A percentile compares a stretch with the other conserved stretches of the same genome.
phyloP scores from a whole-genome alignment of 208 protist genomes.

The Sergeia podlipaevii region DNA sequence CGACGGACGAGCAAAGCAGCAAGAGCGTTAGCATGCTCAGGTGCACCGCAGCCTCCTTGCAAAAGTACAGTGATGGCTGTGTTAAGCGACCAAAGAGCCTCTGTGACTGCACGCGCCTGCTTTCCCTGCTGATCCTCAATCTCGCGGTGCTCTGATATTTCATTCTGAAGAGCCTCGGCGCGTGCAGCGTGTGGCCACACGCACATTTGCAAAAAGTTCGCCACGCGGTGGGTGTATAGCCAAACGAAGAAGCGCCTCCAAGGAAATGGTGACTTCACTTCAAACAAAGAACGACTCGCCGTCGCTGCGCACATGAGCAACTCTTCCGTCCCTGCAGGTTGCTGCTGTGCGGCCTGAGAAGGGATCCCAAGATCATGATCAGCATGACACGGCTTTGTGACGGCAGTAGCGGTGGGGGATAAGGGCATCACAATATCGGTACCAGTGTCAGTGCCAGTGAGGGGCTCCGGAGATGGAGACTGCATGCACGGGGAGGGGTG shows the following conservation, averaged over 20 bases:
- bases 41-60: slow-evolving; percentile 22
- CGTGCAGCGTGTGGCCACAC: no score
- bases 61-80: slow-evolving; percentile 21
- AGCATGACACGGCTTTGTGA: background rate
- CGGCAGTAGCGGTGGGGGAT: no score
- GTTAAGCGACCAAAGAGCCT: slow-evolving; percentile 15
- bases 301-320: slow-evolving; percentile 1
- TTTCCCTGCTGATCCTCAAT: no score
- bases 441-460: no score
- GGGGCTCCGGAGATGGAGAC: no score
- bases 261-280: background rate
- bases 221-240: slow-evolving; percentile 24
- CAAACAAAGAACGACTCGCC: background rate
- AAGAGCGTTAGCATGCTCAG: slow-evolving; percentile 15
- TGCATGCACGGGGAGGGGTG: no score
- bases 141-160: no score
- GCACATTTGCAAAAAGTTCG: slow-evolving; percentile 8
- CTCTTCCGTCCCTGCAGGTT: no score
- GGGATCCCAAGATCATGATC: background rate
- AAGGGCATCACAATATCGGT: no score
- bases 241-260: slow-evolving; percentile 19
- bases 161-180: no score
- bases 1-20: slow-evolving; percentile 12
- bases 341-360: slow-evolving; percentile 3
- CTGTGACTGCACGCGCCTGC: no score